Evolutionary conservation across 495 filamentous ascomycete genomes (phyloP), one percentile per base, ranked within the genome.

Genomic region (Aspergillus ostianus): DNA sequence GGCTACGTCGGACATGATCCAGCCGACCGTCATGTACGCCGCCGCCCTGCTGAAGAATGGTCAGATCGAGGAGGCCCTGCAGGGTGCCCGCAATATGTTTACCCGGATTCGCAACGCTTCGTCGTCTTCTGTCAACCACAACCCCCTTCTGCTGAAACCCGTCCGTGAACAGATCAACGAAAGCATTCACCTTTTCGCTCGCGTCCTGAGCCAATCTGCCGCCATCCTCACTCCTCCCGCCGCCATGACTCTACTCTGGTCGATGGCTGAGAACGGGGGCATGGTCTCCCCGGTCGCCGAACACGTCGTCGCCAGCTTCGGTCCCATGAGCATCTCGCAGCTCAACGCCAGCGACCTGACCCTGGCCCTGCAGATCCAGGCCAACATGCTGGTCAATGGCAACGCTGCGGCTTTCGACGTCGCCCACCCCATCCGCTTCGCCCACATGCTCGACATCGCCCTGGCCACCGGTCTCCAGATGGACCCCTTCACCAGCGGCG

Each of bases 1-100:
- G 57, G 81, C 84, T 47, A 80, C 84, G 44, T 66, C 83, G 60
- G 77, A 86, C 30, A 89, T 95, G 76, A 84, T 97, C 54, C 91
- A 95, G 75, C 88, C 91, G 29, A 88, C 91, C 12, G 82, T 88
- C 50, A 92, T 94, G 90, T 96, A 92, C 71, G 84, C 88, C 53
- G 82, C 94, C 41, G 90, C 90, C 56, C 79, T 95, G 69, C 84
- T 96, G 67, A 88, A 87, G 61, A 88, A 87, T 56, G 91, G 90
- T 51, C 85, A 90, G 64, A 80, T 93, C 52, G 84, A 87, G 18
- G 88, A 90, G 55, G 92, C 87, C 36, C 79, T 96, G 55, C 75
- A 82, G 15, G 85, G 92, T 61, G 86, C 89, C 26, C 89, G 93
- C 54, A 76, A 85, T 68, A 91, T 94, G 87, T 96, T 96, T 70